phyloP scores from a whole-genome alignment of 1,284 basidiomycete species.

The Melampsora larici-populina region DNA sequence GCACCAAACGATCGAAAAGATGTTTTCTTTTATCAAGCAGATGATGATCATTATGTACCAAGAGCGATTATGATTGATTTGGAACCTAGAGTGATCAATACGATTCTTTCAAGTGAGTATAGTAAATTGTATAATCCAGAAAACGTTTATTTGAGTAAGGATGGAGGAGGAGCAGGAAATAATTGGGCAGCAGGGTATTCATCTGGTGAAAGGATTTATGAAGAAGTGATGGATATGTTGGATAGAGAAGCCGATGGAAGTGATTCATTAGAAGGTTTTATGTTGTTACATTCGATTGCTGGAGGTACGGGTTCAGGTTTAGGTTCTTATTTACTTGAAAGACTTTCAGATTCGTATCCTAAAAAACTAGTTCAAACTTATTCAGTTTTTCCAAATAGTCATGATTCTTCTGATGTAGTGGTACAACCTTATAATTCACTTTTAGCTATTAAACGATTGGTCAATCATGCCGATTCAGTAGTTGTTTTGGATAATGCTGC shows the following conservation, averaged over 20 bases:
- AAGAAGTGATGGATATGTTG: constrained; percentile 99
- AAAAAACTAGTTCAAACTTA: constrained; percentile 99
- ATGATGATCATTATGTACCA: constrained; percentile 99
- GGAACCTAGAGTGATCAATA: constrained; percentile 97
- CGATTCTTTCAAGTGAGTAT: constrained; percentile 85
- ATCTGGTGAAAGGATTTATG: constrained; percentile 84
- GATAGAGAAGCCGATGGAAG: constrained; percentile 97
- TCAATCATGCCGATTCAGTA: constrained; percentile 94
- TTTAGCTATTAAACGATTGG: constrained; percentile 87
- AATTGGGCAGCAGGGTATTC: constrained; percentile 94
- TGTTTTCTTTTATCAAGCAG: constrained; percentile 99
- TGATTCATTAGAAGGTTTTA: constrained; percentile 98
- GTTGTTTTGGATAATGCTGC: constrained; percentile 97
- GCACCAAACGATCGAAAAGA: constrained; percentile 77
- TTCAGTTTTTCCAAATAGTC: constrained; percentile 93
- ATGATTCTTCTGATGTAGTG: constrained; percentile 79
- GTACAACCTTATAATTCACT: constrained; percentile 97
- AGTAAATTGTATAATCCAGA: constrained; percentile 95
- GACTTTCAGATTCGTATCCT: constrained; percentile 94
- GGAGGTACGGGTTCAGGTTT: constrained; percentile 97
- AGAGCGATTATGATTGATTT: constrained; percentile 93
- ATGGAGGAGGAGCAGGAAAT: constrained; percentile 96
- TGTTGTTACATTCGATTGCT: constrained; percentile 97
- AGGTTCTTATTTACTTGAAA: constrained; percentile 92
- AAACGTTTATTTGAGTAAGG: constrained; percentile 91